Percentiles rank a stretch among this genome's conserved stretches.
Evolutionary conservation across 2,329 filamentous ascomycete species (phyloP).

Genomic region (Trichoderma cornu-damae): DNA sequence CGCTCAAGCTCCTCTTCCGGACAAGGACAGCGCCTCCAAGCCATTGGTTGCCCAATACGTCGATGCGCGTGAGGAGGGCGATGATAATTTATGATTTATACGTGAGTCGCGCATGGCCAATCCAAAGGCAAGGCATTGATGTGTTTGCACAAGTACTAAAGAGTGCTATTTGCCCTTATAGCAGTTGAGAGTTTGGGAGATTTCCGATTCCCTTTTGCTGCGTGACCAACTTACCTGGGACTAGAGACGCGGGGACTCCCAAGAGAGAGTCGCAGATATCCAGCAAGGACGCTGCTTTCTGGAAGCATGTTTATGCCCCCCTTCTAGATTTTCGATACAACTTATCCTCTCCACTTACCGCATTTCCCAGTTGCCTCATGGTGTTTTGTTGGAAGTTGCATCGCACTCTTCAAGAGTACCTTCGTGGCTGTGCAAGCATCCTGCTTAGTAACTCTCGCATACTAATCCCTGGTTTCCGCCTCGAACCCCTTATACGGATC

Average conservation of each 20-base stretch:
- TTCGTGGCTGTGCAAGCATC: too few relatives aligned
- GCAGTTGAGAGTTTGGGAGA: neutral
- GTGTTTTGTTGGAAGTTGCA: neutral
- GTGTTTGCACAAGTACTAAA: too few relatives aligned
- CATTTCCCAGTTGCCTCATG: neutral
- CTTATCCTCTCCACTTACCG: neutral
- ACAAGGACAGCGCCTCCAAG: neutral
- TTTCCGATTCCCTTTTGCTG: neutral
- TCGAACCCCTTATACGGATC: conserved; percentile 75
- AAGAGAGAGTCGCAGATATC: too few relatives aligned
- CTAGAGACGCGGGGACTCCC: too few relatives aligned
- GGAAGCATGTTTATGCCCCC: neutral
- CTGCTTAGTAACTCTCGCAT: too few relatives aligned
- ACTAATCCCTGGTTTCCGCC: conserved; percentile 82
- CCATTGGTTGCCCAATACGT: too few relatives aligned
- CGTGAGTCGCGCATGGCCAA: too few relatives aligned
- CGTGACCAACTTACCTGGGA: neutral
- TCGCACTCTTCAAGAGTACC: neutral
- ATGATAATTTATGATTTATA: too few relatives aligned
- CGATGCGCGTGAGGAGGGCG: too few relatives aligned
- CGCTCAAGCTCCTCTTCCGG: neutral
- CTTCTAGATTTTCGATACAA: conserved; percentile 2
- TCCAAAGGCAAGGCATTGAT: too few relatives aligned
- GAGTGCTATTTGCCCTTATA: too few relatives aligned
- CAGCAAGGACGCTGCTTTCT: neutral